Evolutionary conservation across 192 early-diverging fungal genomes (phyloP), one percentile per base, ranked within the genome.

Genomic region (Backusella tarrabulga): DNA sequence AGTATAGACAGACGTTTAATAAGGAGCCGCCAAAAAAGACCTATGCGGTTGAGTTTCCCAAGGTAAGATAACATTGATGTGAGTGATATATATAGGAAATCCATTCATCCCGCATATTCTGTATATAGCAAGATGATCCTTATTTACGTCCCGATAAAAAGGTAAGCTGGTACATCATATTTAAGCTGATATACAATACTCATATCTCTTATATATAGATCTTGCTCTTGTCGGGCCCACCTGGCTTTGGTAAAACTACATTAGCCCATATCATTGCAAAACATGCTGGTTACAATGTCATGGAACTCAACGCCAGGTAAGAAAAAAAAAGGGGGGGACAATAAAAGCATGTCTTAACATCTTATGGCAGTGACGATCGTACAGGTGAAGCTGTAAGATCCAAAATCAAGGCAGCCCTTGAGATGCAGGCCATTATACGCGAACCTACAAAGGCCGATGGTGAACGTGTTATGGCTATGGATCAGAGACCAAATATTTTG

Each of bases 161-260:
- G 81, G 87, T 89, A 83, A 52, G 19, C 3, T 32, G 32, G 32
- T 32, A 32, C 32, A 32, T 32, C 32, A 32, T 32, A 32, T 32
- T 32, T 32, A 32, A 32, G 3, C 32, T 2, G 32, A 32, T 32
- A 32, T 32, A 32, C 32, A 32, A 32, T 32, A 32, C 32, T 3
- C 32, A 32, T 32, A 32, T 32, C 32, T 32, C 32, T 32, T 32
- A 40, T 42, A 46, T 44, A 66, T 67, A 17, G 77, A 83, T 80
- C 12, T 44, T 99, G 11, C 76, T 99, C 15, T 81, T 99, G 34
- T 88, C 94, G 6, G 98, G 98, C 0, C 95, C 96, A 34, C 95
- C 98, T 0, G 98, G 98, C 12, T 87, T 96, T 68, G 97, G 97
- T 68, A 99, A 99, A 84, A 99, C 98, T 0, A 99, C 98, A 1